Conservation (phyloP, 176 grass and related monocot genomes). For the Bromus sterilis region DNA sequence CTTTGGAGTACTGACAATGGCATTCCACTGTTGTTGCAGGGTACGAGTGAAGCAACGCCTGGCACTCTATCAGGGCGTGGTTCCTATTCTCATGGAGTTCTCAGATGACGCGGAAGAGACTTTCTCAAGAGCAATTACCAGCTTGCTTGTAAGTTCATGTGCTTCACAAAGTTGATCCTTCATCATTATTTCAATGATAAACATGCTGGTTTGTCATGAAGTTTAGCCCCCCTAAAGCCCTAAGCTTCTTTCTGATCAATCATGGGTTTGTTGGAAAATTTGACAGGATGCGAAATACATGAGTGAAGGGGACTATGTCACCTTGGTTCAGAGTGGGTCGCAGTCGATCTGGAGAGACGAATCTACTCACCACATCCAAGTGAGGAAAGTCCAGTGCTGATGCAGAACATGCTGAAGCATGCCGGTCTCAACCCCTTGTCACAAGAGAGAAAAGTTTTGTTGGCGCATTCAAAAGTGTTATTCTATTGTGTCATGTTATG, state of each 20-base stretch:
- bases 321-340: conserved; percentile 87
- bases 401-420: not conserved
- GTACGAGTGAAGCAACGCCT: conserved; percentile 79
- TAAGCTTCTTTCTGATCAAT: not conserved
- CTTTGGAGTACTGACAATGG: not conserved
- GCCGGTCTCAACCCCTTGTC: not conserved
- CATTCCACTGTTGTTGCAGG: conserved; percentile 32
- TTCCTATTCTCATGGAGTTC: conserved; percentile 89
- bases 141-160: conserved; percentile 56
- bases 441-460: conserved; percentile 39
- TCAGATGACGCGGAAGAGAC: conserved; percentile 90
- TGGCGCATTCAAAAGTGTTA: conserved; percentile 5
- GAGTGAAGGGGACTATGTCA: conserved; percentile 73
- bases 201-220: not conserved
- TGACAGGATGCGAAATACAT: conserved; percentile 51
- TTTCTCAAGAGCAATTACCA: conserved; percentile 75
- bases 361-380: conserved; percentile 92
- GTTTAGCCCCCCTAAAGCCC: not conserved
- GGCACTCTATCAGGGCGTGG: conserved; percentile 81
- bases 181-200: not conserved
- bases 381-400: conserved; percentile 63
- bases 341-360: conserved; percentile 90
- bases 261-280: conserved; percentile 2
- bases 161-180: not conserved
- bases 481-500: conserved; percentile 6